Base-by-base conservation (phyloP, 1,284 basidiomycete genomes). In the Trichosporon coremiiforme region DNA sequence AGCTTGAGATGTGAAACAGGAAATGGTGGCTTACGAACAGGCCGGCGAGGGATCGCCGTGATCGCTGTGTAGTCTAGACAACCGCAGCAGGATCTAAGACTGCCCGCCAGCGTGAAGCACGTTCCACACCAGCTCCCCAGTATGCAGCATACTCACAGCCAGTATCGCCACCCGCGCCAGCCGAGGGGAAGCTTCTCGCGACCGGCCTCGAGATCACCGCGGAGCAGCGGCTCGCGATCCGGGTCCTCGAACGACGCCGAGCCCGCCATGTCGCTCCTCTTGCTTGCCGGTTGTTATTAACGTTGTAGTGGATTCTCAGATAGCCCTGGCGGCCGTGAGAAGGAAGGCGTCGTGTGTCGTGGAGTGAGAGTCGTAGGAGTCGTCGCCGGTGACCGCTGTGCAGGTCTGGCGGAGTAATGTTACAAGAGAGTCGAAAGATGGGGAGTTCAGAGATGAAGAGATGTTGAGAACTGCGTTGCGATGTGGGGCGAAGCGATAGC, bases 161-260 rank as follows among this genome's bases (percentile, higher is more conserved):
- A 33, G 9, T 60, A 60, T 33, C 57, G 31, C 29, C 29, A 33
- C 31, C 57, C 57, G 1, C 57, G 57, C 57, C 57, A 60, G 17
- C 57, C 15, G 50, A 20, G 17, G 29, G 47, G 64, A 20, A 45
- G 13, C 38, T 65, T 41, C 12, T 45, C 64, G 0, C 10, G 22
- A 9, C 38, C 38, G 0, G 41, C 38, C 64, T 65, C 64, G 25
- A 45, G 17, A 41, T 65, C 64, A 36, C 25, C 41, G 38, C 64
- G 64, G 15, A 65, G 64, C 64, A 65, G 64, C 29, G 64, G 64
- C 38, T 65, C 64, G 25, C 64, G 64, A 22, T 65, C 64, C 20
- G 29, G 64, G 22, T 65, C 38, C 12, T 41, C 25, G 22, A 41
- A 29, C 15, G 64, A 29, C 38, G 64, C 38, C 64, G 29, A n/a